Evolutionary conservation across 371 early-diverging fungal species (phyloP).

Genomic region (Encephalitozoon intestinalis): DNA sequence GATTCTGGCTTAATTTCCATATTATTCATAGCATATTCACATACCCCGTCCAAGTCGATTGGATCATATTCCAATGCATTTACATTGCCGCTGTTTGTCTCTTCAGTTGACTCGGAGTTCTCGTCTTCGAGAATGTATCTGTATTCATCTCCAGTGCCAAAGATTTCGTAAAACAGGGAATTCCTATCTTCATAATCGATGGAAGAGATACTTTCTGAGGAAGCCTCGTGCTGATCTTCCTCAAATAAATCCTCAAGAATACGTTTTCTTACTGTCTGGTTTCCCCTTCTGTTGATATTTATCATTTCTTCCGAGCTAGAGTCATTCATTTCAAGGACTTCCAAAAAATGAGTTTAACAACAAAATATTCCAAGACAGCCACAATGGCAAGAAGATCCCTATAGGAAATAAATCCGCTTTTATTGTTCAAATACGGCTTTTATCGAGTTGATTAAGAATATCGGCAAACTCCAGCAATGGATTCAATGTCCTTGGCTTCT

Average conservation of each 20-base stretch:
- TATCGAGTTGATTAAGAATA: constrained; percentile 35
- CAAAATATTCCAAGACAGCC: neutral
- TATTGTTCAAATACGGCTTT: constrained; percentile 29
- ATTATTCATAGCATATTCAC: constrained; percentile 8
- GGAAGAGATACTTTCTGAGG: neutral
- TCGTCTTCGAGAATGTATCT: constrained; percentile 37
- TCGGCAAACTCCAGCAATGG: constrained; percentile 54
- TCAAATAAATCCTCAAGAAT: constrained; percentile 21
- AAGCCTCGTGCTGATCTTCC: neutral
- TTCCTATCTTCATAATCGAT: constrained; percentile 8
- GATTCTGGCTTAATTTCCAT: neutral
- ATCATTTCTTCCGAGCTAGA: constrained; percentile 28
- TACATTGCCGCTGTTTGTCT: neutral
- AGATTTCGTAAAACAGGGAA: constrained; percentile 44
- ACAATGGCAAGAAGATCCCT: neutral
- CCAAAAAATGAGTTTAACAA: neutral
- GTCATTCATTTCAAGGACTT: constrained; percentile 18
- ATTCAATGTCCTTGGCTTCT: constrained; percentile 58
- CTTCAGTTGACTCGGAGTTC: neutral
- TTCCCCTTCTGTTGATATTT: constrained; percentile 6
- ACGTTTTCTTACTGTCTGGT: neutral
- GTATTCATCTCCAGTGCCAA: constrained; percentile 51
- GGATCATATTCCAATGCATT: neutral
- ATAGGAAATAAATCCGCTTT: neutral
- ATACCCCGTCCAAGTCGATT: neutral